Evolutionary conservation across 2,329 filamentous ascomycete genomes (phyloP).

Genomic region (Talaromyces rugulosus): DNA sequence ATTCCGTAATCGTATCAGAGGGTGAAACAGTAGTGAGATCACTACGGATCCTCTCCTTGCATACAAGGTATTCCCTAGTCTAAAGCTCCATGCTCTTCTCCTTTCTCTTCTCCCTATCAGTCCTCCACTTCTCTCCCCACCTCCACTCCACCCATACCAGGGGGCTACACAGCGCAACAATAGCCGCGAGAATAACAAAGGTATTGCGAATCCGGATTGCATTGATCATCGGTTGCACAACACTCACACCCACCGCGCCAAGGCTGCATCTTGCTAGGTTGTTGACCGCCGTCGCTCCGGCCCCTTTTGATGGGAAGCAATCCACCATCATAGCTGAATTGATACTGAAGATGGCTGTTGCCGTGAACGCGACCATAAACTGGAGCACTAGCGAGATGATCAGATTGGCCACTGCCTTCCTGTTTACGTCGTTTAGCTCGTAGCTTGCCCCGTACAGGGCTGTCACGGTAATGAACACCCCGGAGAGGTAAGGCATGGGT

Average conservation of each 20-base stretch:
- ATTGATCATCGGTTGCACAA: slow-evolving; percentile 7
- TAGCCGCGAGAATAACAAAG: background rate
- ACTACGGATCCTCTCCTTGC: background rate
- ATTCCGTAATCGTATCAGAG: background rate
- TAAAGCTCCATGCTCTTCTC: background rate
- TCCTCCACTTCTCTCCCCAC: slow-evolving; percentile 6
- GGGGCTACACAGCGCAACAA: slow-evolving; percentile 2
- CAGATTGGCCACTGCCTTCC: slow-evolving; percentile 3
- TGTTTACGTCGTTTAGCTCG: slow-evolving; percentile 4
- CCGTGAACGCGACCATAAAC: slow-evolving; percentile 6
- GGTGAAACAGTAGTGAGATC: background rate
- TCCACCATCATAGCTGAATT: slow-evolving; percentile 7
- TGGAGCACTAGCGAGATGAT: slow-evolving; percentile 3
- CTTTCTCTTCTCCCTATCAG: slow-evolving; percentile 5
- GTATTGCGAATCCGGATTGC: background rate
- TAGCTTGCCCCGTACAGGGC: slow-evolving; percentile 9
- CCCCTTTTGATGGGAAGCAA: background rate
- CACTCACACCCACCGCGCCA: slow-evolving; percentile 5
- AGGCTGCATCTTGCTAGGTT: slow-evolving; percentile 3
- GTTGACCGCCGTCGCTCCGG: slow-evolving; percentile 4
- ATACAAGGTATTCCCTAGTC: background rate
- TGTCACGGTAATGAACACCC: background rate
- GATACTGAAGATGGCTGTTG: slow-evolving; percentile 8
- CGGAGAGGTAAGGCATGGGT: slow-evolving; percentile 3
- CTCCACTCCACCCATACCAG: slow-evolving; percentile 8